These are phyloP conservation scores for Quercus lobata DNA, from an alignment of 331 rosid genomes.

Conservation along the genomic window DNA sequence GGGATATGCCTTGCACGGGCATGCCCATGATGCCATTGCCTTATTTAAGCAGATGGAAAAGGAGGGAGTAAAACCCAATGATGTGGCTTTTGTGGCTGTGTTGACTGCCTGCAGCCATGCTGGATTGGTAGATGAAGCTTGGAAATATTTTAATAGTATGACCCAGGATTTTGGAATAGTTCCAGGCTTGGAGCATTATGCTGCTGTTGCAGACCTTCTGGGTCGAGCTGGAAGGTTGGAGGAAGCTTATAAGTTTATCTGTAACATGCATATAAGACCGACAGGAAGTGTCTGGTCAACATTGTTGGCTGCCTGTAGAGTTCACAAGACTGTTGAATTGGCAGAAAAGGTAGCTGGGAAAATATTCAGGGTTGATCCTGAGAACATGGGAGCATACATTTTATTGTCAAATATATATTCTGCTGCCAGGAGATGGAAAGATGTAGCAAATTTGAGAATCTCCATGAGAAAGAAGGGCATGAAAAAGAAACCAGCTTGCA, in stretches of 20 bases:
- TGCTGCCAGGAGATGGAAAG: conserved; percentile 46
- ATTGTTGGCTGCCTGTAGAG: conserved; percentile 70
- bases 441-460: conserved; percentile 40
- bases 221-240: conserved; percentile 84
- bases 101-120: conserved; percentile 87
- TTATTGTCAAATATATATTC: conserved; percentile 40
- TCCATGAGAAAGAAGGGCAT: conserved; percentile 33
- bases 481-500: conserved; percentile 48
- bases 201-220: conserved; percentile 85
- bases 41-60: conserved; percentile 67
- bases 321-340: conserved; percentile 38
- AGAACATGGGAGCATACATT: conserved; percentile 36
- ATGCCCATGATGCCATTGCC: conserved; percentile 66
- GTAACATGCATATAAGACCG: conserved; percentile 51
- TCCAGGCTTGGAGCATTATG: conserved; percentile 80
- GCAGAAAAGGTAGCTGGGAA: conserved; percentile 46
- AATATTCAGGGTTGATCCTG: conserved; percentile 32
- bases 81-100: conserved; percentile 70
- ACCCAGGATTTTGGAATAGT: conserved; percentile 42
- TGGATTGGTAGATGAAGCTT: conserved; percentile 72
- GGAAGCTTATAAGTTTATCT: conserved; percentile 67
- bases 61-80: conserved; percentile 55
- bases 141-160: conserved; percentile 71
- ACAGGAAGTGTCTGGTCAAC: conserved; percentile 85
- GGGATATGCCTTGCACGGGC: conserved; percentile 89